Percentiles rank a stretch among this genome's conserved stretches.
phyloP scores from a whole-genome alignment of 176 grass and related monocot genomes.

The Luzula sylvatica region DNA sequence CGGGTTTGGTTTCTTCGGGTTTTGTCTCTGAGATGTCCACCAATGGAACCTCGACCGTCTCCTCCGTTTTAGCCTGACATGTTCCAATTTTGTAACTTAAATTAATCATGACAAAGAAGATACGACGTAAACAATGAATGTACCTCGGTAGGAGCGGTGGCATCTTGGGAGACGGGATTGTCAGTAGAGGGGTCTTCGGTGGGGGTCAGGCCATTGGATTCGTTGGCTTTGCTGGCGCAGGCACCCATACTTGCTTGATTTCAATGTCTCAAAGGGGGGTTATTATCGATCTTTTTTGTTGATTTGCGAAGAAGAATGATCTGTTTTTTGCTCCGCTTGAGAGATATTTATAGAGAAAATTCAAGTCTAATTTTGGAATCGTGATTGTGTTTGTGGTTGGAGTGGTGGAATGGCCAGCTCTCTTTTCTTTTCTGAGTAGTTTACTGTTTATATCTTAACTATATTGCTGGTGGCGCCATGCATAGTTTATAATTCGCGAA shows the following conservation, averaged over 20 bases:
- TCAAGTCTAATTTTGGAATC: slow-evolving; percentile 9
- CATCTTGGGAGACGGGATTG: too few species aligned
- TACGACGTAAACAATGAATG: neutral
- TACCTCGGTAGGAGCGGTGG: too few species aligned
- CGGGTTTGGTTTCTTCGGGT: slow-evolving; percentile 13
- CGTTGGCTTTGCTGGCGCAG: slow-evolving; percentile 19
- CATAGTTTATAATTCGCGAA: too few species aligned
- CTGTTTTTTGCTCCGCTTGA: neutral
- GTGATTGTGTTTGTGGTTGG: neutral
- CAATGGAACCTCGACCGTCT: slow-evolving; percentile 21
- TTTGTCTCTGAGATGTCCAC: slow-evolving; percentile 26
- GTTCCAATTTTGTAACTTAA: slow-evolving; percentile 3
- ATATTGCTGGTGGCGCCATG: too few species aligned
- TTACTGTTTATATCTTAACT: too few species aligned
- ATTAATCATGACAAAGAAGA: neutral
- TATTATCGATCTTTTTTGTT: neutral
- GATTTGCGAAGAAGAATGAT: slow-evolving; percentile 18
- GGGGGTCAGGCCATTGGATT: too few species aligned
- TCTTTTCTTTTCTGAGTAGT: slow-evolving; percentile 9
- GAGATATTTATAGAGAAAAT: slow-evolving; percentile 13
- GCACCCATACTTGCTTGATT: slow-evolving; percentile 22
- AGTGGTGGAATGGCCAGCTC: neutral
- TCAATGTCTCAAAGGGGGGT: neutral
- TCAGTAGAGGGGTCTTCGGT: too few species aligned
- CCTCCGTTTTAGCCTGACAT: slow-evolving; percentile 15